Evolutionary conservation across 208 protist species (phyloP), one percentile per base, ranked within the genome.

Genomic region (Leishmania martiniquensis): DNA sequence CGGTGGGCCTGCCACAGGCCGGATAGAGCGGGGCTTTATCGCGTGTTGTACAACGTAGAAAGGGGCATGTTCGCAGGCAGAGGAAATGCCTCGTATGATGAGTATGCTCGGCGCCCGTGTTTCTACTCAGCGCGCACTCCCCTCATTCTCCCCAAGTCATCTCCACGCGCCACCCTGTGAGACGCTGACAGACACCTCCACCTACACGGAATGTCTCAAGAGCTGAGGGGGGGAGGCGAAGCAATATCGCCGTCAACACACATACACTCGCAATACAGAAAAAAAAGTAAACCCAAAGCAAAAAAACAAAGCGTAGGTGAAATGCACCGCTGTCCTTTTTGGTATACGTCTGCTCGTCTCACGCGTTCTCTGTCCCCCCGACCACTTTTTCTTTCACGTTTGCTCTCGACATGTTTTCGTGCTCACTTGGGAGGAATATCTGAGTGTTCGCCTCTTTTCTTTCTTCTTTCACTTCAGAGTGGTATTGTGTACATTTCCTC

Each of bases 361-460:
- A n/a, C n/a, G n/a, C n/a, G n/a, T n/a, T n/a, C n/a, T n/a, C n/a
- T n/a, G n/a, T n/a, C n/a, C n/a, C n/a, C n/a, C n/a, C n/a, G n/a
- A n/a, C n/a, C n/a, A n/a, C n/a, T n/a, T n/a, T n/a, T n/a, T n/a
- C n/a, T n/a, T n/a, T n/a, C n/a, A n/a, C n/a, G n/a, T 83, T 60
- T 74, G 52, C n/a, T 75, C 65, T 39, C 12, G 47, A 12, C 22
- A 55, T 60, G 29, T 62, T n/a, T 78, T 42, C 57, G 37, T 62
- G 51, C 49, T 22, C 49, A 22, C 20, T 10, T 17, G 49, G 49
- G 20, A 52, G 49, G 12, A 17, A 17, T 52, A 17, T 52, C 20
- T 15, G 22, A 7, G 1, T 45, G 67, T 72, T 54, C 22, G n/a
- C 47, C 65, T 57, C 52, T 51, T 75, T 75, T 42, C 15, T 7